Evolutionary conservation across 495 filamentous ascomycete genomes (phyloP).

Genomic region (Aspergillus cristatus): DNA sequence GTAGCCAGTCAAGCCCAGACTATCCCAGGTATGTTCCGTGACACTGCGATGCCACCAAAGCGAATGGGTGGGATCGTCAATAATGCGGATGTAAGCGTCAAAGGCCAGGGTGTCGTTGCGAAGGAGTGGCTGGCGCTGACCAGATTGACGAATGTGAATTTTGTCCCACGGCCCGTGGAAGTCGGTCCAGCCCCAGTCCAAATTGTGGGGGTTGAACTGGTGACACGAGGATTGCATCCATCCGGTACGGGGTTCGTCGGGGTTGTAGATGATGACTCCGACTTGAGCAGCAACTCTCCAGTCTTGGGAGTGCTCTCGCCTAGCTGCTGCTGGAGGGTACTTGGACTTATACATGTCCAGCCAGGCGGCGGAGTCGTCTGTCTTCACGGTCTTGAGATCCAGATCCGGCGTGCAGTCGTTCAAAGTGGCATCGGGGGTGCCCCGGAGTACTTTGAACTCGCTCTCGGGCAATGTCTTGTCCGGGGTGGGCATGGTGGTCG

Average conservation of each 20-base stretch:
- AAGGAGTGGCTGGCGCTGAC: conserved; percentile 52
- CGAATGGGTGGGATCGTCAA: conserved; percentile 52
- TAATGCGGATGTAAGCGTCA: conserved; percentile 52
- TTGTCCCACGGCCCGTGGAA: conserved; percentile 54
- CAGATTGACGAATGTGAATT: conserved; percentile 47
- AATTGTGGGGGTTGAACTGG: conserved; percentile 47
- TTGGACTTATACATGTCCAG: conserved; percentile 23
- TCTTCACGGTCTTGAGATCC: conserved; percentile 18
- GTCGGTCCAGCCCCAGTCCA: conserved; percentile 62
- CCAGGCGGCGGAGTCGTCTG: conserved; percentile 22
- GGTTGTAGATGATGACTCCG: conserved; percentile 56
- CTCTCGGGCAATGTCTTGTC: conserved; percentile 30
- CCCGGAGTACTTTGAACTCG: conserved; percentile 29
- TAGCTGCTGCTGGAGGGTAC: conserved; percentile 15
- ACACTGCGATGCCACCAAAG: conserved; percentile 58
- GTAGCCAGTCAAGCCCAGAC: conserved; percentile 54
- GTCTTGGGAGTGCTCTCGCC: conserved; percentile 5
- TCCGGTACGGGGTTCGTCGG: conserved; percentile 52
- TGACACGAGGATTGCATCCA: conserved; percentile 48
- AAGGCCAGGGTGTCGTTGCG: conserved; percentile 57
- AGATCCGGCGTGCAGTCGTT: conserved; percentile 22
- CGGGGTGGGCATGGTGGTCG: conserved; percentile 32
- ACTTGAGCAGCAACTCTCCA: conserved; percentile 53
- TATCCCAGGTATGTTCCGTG: conserved; percentile 64
- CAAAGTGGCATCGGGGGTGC: conserved; percentile 20